Evolutionary conservation across 352 stramenopile species (phyloP).

Genomic region (Phytophthora fragariae): DNA sequence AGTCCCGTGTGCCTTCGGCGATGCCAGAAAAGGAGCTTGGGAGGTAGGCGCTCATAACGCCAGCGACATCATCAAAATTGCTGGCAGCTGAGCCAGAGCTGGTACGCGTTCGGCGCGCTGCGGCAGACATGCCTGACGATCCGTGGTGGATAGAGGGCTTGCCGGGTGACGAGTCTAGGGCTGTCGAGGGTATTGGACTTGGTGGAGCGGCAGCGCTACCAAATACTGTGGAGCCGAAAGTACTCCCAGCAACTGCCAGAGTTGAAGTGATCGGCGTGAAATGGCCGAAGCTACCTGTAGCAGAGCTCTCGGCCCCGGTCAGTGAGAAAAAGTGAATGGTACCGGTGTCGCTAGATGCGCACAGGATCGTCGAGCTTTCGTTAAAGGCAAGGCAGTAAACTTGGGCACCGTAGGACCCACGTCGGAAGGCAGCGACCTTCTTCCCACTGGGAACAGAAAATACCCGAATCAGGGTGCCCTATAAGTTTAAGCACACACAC

Average conservation of each 20-base stretch:
- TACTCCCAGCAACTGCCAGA: conserved; percentile 72
- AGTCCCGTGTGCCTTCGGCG: conserved; percentile 87
- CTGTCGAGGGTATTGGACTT: conserved; percentile 12
- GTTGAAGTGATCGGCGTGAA: conserved; percentile 81
- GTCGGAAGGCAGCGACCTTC: conserved; percentile 93
- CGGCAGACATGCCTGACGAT: conserved; percentile 4
- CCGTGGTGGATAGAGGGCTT: conserved; percentile 17
- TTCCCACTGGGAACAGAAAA: conserved; percentile 94
- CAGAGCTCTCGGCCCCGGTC: conserved; percentile 71
- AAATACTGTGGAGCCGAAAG: conserved; percentile 63
- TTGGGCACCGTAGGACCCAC: conserved; percentile 95
- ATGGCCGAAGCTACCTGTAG: conserved; percentile 81
- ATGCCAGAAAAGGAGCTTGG: conserved; percentile 82
- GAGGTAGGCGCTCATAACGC: conserved; percentile 76
- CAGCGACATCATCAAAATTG: conserved; percentile 76
- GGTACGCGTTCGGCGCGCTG: conserved; percentile 36
- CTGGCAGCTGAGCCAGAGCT: conserved; percentile 50
- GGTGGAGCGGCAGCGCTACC: conserved; percentile 32
- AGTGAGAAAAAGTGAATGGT: conserved; percentile 97
- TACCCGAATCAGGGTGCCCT: conserved; percentile 98
- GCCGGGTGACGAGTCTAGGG: conserved; percentile 22
- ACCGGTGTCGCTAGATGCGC: conserved; percentile 96
- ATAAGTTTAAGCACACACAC: neutral
- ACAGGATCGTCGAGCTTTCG: conserved; percentile 93
- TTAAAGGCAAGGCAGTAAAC: conserved; percentile 98